Evolutionary conservation across 768 basidiomycete species (phyloP).

Genomic region (Tubosaeta sp.): DNA sequence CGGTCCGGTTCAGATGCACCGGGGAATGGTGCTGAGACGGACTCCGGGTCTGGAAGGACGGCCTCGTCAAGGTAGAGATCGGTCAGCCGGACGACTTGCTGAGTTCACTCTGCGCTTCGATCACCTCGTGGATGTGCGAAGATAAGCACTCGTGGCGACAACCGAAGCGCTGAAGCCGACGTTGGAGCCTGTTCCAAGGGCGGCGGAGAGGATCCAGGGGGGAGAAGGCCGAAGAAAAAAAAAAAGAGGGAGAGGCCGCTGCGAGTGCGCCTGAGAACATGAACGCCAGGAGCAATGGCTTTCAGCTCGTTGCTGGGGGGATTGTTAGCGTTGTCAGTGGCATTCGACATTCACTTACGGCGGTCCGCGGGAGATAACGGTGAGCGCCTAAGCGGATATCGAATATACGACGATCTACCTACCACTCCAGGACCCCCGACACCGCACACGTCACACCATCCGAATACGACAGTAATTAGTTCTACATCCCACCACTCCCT

Average conservation of each 20-base stretch:
- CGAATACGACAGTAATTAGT: no score
- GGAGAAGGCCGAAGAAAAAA: no score
- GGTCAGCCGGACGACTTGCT: background rate
- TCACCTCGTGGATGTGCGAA: conserved; percentile 46
- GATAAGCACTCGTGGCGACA: conserved; percentile 89
- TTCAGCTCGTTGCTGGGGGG: conserved; percentile 62
- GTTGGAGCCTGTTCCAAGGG: conserved; percentile 56
- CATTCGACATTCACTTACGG: conserved; percentile 46
- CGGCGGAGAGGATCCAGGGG: conserved; percentile 23
- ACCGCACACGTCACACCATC: no score
- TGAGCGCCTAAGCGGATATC: conserved; percentile 87
- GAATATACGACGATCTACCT: no score
- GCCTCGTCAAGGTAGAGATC: conserved; percentile 16
- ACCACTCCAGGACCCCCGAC: no score
- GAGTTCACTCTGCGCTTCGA: conserved; percentile 44
- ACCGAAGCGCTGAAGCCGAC: conserved; percentile 79
- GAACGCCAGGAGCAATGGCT: conserved; percentile 65
- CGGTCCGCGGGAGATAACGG: conserved; percentile 92
- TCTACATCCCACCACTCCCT: no score
- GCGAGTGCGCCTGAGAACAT: conserved; percentile 35
- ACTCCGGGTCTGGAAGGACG: conserved; percentile 15
- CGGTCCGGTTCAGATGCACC: conserved; percentile 1
- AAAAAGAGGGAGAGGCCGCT: no score
- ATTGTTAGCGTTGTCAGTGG: background rate
- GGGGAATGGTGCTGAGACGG: conserved; percentile 31